phyloP scores from a whole-genome alignment of 1,139 yeast species.

The Taphrina deformans region DNA sequence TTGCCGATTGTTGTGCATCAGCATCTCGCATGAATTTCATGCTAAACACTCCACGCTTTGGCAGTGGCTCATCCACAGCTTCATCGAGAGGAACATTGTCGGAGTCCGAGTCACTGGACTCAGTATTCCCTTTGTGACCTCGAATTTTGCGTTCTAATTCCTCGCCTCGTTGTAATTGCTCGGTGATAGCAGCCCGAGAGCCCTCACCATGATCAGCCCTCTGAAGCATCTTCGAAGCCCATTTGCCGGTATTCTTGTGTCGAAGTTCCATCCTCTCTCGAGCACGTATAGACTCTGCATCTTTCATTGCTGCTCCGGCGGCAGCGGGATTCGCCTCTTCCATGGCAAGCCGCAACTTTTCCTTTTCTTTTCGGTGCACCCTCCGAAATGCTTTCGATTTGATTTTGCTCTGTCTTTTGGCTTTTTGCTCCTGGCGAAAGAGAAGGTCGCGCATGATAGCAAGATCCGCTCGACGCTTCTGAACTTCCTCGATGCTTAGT shows the following conservation, averaged over 20 bases:
- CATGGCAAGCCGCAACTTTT: slow-evolving; percentile 50
- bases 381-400: slow-evolving; percentile 87
- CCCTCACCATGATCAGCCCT: slow-evolving; percentile 88
- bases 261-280: slow-evolving; percentile 87
- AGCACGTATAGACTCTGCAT: slow-evolving; percentile 69
- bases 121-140: slow-evolving; percentile 54
- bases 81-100: slow-evolving; percentile 25
- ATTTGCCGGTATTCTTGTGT: slow-evolving; percentile 81
- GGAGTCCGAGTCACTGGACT: slow-evolving; percentile 48
- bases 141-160: slow-evolving; percentile 68
- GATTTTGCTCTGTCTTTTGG: slow-evolving; percentile 88
- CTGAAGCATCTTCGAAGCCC: slow-evolving; percentile 90
- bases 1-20: slow-evolving; percentile 26
- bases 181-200: slow-evolving; percentile 86
- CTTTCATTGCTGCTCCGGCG: slow-evolving; percentile 54
- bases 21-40: slow-evolving; percentile 36
- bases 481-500: slow-evolving; percentile 75
- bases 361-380: slow-evolving; percentile 79
- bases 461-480: slow-evolving; percentile 74
- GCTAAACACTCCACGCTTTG: slow-evolving; percentile 31
- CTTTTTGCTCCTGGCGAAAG: slow-evolving; percentile 91
- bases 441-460: slow-evolving; percentile 91
- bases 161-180: slow-evolving; percentile 88
- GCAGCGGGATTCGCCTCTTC: background rate
- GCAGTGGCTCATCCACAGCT: slow-evolving; percentile 11